Evolutionary conservation across 768 basidiomycete species (phyloP), one percentile per base, ranked within the genome.

Genomic region (Trametes punicea): DNA sequence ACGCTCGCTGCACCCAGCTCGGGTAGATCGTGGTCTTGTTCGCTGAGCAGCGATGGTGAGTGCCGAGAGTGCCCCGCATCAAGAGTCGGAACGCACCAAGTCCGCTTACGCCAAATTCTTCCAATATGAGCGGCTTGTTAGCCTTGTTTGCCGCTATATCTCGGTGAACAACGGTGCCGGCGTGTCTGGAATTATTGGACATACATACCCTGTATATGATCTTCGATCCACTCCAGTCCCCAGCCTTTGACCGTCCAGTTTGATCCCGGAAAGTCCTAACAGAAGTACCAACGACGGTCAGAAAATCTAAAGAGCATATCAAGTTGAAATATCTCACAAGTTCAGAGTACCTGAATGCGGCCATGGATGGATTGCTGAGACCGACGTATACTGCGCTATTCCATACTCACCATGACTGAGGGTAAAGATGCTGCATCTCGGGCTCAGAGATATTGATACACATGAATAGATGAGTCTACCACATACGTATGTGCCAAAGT

Each of bases 401-500:
- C 29, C 0, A 13, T 21, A 42, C 61, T 7, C 51, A 67, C 67
- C 64, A 64, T 21, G 54, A 60, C 55, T 66, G 56, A 13, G 56
- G 66, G 25, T 64, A 64, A 55, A 67, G 25, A 42, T 69, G 64
- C 63, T 64, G 33, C 6, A 39, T 0, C 33, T 26, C 1, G 31
- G 10, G 7, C 21, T 45, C 1, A 50, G 13, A 25, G 25, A 23
- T 11, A 23, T 40, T 16, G 13, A 18, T 13, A n/a, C 15, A 51
- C 13, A 23, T 8, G 31, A 7, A 8, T 36, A 25, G 27, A 36
- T 3, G 1, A 41, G n/a, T 33, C 26, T 9, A n/a, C 21, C 16
- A 65, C 74, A 68, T 54, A 83, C 81, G 62, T 82, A 83, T 20
- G 74, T 77, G 8, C 73, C 80, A 60, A 82, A 82, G 64, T 82